phyloP scores from a whole-genome alignment of 1,284 basidiomycete genomes.

The Ceratobasidium sp. region DNA sequence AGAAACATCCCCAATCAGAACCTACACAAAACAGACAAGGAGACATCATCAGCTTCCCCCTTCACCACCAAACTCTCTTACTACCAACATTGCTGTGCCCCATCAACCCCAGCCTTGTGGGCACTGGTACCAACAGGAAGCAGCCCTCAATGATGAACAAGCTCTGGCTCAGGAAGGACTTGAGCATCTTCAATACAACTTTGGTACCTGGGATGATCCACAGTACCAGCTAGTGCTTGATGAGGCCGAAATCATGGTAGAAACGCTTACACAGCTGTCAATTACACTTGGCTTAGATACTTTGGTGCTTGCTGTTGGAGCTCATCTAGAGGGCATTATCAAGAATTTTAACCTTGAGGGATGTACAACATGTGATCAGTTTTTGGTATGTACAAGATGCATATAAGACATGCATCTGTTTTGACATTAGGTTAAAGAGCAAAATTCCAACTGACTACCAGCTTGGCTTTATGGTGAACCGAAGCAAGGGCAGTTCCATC shows the following conservation, averaged over 20 bases:
- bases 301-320: neutral
- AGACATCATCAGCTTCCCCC: too few species aligned
- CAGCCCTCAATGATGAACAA: neutral
- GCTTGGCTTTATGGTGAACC: too few species aligned
- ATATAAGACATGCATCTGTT: too few species aligned
- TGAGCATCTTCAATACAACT: neutral
- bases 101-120: too few species aligned
- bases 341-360: neutral
- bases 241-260: neutral
- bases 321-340: too few species aligned
- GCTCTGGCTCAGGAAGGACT: neutral
- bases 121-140: neutral
- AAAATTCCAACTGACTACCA: too few species aligned
- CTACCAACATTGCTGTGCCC: too few species aligned
- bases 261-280: neutral
- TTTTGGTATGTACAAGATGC: neutral
- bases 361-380: neutral
- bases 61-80: too few species aligned
- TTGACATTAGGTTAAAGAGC: too few species aligned
- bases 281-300: neutral
- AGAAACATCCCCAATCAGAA: too few species aligned
- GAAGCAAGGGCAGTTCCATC: too few species aligned
- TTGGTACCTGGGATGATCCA: neutral
- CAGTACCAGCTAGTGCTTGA: neutral
- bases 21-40: too few species aligned